Conservation (phyloP, 306 rosid species). For the Prunus fruticosa region DNA sequence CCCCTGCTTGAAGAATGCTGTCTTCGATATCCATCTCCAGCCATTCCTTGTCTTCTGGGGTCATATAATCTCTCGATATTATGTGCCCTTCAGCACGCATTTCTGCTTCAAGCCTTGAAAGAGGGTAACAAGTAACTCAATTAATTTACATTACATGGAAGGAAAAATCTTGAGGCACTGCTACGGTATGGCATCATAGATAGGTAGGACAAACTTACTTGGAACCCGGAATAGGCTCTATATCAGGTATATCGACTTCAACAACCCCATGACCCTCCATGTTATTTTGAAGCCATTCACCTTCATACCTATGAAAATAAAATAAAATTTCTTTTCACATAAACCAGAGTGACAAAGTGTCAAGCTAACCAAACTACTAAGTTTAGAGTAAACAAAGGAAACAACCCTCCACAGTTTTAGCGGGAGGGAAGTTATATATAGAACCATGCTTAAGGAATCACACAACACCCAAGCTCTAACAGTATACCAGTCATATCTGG, state of each 20-base stretch:
- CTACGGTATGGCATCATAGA: constrained; percentile 5
- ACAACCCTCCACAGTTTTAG: neutral
- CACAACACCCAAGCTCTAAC: neutral
- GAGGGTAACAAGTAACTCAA: constrained; percentile 28
- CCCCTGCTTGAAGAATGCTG: constrained; percentile 54
- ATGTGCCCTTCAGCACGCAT: constrained; percentile 89
- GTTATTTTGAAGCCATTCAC: constrained; percentile 90
- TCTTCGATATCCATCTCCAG: constrained; percentile 96
- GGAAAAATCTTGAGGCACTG: constrained; percentile 2
- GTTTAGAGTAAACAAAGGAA: neutral
- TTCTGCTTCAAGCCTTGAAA: constrained; percentile 70
- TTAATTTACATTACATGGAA: constrained; percentile 14
- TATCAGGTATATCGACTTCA: constrained; percentile 89
- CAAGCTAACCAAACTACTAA: neutral
- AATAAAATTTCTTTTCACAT: neutral
- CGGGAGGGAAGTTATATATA: too few relatives aligned
- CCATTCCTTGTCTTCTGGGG: constrained; percentile 83
- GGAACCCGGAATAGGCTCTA: constrained; percentile 92
- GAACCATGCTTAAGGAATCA: too few relatives aligned
- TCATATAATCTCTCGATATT: constrained; percentile 71
- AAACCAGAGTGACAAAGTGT: neutral
- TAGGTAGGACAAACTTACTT: constrained; percentile 45
- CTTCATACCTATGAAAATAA: constrained; percentile 73
- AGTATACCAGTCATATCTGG: too few relatives aligned
- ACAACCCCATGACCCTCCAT: constrained; percentile 92